A percentile compares a stretch with the other conserved stretches of the same genome.
Conservation (phyloP, 1,284 basidiomycete genomes). For the Ceratobasidium papillatum region DNA sequence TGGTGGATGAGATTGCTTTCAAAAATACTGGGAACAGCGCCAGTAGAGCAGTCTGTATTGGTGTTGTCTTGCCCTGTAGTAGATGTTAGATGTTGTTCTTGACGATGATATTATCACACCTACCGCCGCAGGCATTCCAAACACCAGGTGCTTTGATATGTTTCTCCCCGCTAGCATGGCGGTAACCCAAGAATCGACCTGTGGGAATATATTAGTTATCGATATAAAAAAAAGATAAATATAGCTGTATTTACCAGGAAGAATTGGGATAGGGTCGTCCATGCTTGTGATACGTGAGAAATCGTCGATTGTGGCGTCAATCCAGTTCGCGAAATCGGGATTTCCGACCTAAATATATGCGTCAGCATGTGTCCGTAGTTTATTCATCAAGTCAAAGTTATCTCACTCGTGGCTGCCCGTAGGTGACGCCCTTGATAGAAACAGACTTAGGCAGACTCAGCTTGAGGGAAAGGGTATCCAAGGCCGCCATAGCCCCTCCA, state of each 20-base stretch:
- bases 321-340: conserved; percentile 39
- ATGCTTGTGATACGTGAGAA: conserved; percentile 38
- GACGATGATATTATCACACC: background rate
- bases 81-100: background rate
- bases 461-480: conserved; percentile 34
- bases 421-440: conserved; percentile 33
- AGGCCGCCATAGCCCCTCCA: conserved; percentile 37
- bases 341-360: conserved; percentile 34
- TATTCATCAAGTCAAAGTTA: background rate
- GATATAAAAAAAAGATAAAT: background rate
- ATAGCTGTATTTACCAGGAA: background rate
- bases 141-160: conserved; percentile 24
- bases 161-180: conserved; percentile 36
- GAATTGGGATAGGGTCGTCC: conserved; percentile 22
- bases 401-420: conserved; percentile 38
- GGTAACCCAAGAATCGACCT: conserved; percentile 37
- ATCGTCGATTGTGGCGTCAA: conserved; percentile 14
- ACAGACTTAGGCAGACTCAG: conserved; percentile 26
- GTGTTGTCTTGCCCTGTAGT: conserved; percentile 38
- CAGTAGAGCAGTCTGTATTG: conserved; percentile 33
- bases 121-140: conserved; percentile 35
- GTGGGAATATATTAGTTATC: background rate
- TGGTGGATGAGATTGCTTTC: conserved; percentile 42
- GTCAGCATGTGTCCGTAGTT: background rate
- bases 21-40: conserved; percentile 32